phyloP scores from a whole-genome alignment of 2,329 filamentous ascomycete species.

The Penicillium occitanis region DNA sequence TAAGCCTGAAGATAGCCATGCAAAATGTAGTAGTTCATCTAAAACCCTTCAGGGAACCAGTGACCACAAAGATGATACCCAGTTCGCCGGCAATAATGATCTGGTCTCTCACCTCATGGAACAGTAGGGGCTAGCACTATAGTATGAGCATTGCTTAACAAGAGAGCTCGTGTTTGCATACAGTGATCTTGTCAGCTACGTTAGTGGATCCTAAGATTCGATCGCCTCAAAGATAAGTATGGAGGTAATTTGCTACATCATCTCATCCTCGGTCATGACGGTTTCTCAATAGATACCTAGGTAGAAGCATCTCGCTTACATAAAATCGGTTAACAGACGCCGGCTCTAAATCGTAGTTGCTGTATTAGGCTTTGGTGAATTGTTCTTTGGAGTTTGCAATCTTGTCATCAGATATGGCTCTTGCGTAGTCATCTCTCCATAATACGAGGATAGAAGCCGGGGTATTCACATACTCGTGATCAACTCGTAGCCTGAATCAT shows the following conservation, averaged over 20 bases:
- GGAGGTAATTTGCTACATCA: not conserved
- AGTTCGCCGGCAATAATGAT: not conserved
- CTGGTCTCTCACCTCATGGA: not conserved
- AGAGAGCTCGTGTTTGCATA: not conserved
- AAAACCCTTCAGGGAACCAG: not conserved
- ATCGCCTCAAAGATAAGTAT: not conserved
- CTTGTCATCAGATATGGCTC: not conserved
- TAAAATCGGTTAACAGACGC: not conserved
- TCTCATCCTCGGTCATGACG: not conserved
- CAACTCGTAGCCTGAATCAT: not conserved
- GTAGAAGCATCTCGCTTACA: not conserved
- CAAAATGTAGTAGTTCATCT: not conserved
- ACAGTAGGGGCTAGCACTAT: not conserved
- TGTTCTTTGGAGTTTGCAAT: not conserved
- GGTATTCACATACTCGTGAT: not conserved
- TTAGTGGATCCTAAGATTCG: not conserved
- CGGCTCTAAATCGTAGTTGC: not conserved
- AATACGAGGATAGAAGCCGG: not conserved
- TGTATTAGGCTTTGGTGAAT: not conserved
- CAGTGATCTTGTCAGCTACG: not conserved
- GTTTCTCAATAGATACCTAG: not conserved
- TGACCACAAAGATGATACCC: not conserved
- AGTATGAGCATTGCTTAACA: not conserved
- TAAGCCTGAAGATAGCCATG: not conserved
- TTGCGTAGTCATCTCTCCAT: not conserved